Base-by-base conservation (phyloP, 106 monocot species). In the Dactylorhiza incarnata region DNA sequence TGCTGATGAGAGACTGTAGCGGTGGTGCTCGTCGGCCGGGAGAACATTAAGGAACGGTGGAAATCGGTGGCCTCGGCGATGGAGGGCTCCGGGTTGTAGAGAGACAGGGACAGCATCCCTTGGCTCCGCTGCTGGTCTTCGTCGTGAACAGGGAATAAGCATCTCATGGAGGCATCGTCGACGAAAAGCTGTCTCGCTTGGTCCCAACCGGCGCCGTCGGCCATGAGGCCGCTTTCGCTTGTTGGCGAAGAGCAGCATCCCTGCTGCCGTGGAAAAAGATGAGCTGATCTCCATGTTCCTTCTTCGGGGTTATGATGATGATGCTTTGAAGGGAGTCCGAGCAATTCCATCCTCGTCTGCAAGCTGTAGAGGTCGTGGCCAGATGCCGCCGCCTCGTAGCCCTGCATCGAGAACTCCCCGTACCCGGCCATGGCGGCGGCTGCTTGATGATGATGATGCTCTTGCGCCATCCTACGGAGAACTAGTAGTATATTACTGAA, bases 261-360 rank as follows among this genome's bases (percentile, higher is more conserved):
- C 9, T 5, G 58, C 9, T 5, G 58, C 58, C 58, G 22, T 7
- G 5, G 20, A 59, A n/a, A 59, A 5, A 59, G 19, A 20, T 9
- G 3, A 12, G 68, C 24, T 43, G 65, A 65, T 9, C 44, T 29
- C 53, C 75, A 73, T 48, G 77, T 79, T 1, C 22, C 43, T 63
- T 71, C 76, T 63, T 71, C 76, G 54, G 82, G 80, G 11, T 73
- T 48, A 45, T 71, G 65, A 65, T 65, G 65, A 65, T 22, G 19
- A n/a, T 80, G 68, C 74, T 80, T 80, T 7, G 82, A 61, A 25
- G 82, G 85, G 45, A 88, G 46, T 16, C 78, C 77, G 24, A 89
- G 81, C 80, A 85, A 75, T 81, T 89, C 88, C 78, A 89, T 89
- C 66, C 83, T 83, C 26, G 75, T 58, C 63, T 87, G 90, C 44